These are phyloP conservation scores for Ottelia alismoides DNA, from an alignment of 106 monocot species.

Conservation along the genomic window DNA sequence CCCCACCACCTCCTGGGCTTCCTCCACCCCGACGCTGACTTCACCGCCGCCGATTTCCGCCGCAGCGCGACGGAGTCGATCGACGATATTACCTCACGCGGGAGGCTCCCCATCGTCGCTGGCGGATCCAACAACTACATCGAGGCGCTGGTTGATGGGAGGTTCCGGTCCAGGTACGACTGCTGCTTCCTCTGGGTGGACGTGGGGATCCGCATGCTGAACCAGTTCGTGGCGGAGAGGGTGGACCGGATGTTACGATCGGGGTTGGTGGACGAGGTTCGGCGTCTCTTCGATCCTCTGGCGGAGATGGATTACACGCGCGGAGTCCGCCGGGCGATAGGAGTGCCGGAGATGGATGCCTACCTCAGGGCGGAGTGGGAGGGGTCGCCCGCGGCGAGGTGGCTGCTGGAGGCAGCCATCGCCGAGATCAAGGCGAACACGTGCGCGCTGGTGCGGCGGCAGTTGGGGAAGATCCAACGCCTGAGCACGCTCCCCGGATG, in stretches of 20 bases:
- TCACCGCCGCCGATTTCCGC: constrained; percentile 40
- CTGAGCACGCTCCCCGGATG: constrained; percentile 27
- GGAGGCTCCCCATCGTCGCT: constrained; percentile 35
- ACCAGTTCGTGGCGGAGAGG: neutral
- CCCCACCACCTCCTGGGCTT: constrained; percentile 46
- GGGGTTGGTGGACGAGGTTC: constrained; percentile 21
- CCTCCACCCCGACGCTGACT: constrained; percentile 31
- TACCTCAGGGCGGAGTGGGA: constrained; percentile 19
- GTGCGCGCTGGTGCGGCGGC: constrained; percentile 28
- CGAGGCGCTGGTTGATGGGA: constrained; percentile 37
- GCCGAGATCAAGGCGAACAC: constrained; percentile 60
- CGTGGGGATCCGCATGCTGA: constrained; percentile 11
- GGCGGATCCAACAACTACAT: constrained; percentile 56
- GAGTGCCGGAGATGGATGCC: constrained; percentile 21
- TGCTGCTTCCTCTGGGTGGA: constrained; percentile 29
- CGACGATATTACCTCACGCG: constrained; percentile 8
- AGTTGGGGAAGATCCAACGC: constrained; percentile 44
- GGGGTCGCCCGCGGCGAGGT: neutral
- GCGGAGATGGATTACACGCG: constrained; percentile 16
- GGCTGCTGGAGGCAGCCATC: constrained; percentile 26
- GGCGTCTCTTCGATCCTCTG: constrained; percentile 10
- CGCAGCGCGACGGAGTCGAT: constrained; percentile 8
- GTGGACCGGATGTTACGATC: constrained; percentile 18
- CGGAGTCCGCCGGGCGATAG: constrained; percentile 19
- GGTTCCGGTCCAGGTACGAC: constrained; percentile 22